Percentiles rank a stretch among this genome's conserved stretches.
Conservation (phyloP, 805 yeast species). For the Teunomyces barrocoloradensis region DNA sequence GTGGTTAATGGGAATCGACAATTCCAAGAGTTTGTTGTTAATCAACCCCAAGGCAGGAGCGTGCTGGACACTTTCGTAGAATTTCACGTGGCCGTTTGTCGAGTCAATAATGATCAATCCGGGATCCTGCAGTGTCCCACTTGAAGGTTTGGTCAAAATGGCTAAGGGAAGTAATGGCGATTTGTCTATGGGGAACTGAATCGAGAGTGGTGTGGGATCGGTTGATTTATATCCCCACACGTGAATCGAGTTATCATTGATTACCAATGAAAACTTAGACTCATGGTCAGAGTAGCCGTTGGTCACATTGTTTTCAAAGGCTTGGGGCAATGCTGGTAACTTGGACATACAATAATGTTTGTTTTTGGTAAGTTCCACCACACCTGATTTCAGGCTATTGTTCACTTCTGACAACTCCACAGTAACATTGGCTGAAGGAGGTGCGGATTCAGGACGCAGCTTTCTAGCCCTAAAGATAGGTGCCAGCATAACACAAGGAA, state of each 20-base stretch:
- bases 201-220: slow-evolving; percentile 56
- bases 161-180: slow-evolving; percentile 46
- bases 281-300: slow-evolving; percentile 48
- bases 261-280: slow-evolving; percentile 49
- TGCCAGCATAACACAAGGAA: slow-evolving; percentile 1
- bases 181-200: slow-evolving; percentile 48
- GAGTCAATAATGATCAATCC: slow-evolving; percentile 70
- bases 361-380: slow-evolving; percentile 53
- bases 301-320: slow-evolving; percentile 23
- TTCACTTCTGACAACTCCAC: neutral
- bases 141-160: slow-evolving; percentile 54
- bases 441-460: neutral
- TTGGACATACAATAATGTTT: slow-evolving; percentile 55
- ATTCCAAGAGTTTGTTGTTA: slow-evolving; percentile 41
- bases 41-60: slow-evolving; percentile 65
- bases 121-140: slow-evolving; percentile 51
- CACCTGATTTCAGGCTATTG: neutral
- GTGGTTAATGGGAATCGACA: slow-evolving; percentile 36
- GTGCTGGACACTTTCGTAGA: slow-evolving; percentile 71
- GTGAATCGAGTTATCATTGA: slow-evolving; percentile 50
- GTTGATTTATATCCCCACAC: slow-evolving; percentile 70
- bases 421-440: slow-evolving; percentile 3
- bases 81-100: slow-evolving; percentile 55
- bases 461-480: slow-evolving; percentile 10
- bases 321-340: slow-evolving; percentile 54